phyloP scores from a whole-genome alignment of 768 basidiomycete species.

The Collybia sp. region DNA sequence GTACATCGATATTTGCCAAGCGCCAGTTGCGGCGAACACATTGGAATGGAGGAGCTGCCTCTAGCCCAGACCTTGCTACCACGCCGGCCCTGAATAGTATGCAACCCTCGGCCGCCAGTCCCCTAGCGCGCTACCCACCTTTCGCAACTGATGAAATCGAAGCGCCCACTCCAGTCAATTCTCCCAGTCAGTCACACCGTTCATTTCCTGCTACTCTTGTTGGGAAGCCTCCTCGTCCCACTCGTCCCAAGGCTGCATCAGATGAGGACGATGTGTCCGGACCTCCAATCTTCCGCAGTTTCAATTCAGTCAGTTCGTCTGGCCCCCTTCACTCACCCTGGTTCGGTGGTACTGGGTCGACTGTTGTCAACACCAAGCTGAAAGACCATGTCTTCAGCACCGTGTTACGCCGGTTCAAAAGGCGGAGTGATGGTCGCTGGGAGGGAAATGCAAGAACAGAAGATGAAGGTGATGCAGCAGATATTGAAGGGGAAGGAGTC shows the following conservation, averaged over 20 bases:
- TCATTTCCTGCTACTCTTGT: conserved; percentile 24
- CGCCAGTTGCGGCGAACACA: conserved; percentile 35
- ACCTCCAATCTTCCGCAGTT: conserved; percentile 34
- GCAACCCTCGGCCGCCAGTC: conserved; percentile 27
- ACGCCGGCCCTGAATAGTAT: conserved; percentile 15
- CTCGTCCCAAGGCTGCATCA: conserved; percentile 11
- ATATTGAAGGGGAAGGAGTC: conserved; percentile 31
- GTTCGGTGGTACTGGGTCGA: conserved; percentile 90
- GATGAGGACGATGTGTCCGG: conserved; percentile 24
- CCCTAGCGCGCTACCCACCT: conserved; percentile 35
- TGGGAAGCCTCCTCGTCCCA: conserved; percentile 8
- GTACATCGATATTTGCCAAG: conserved; percentile 24
- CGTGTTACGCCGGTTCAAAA: conserved; percentile 70
- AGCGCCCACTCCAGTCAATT: conserved; percentile 47
- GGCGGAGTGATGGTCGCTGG: conserved; percentile 39
- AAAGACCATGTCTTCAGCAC: conserved; percentile 96
- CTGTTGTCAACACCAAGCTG: conserved; percentile 88
- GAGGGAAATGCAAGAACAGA: conserved; percentile 37
- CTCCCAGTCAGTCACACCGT: conserved; percentile 29
- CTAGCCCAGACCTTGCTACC: conserved; percentile 63
- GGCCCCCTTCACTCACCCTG: conserved; percentile 38
- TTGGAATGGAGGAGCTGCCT: conserved; percentile 52
- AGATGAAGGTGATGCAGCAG: conserved; percentile 51
- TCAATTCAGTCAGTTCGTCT: conserved; percentile 34
- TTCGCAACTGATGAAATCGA: conserved; percentile 32